Evolutionary conservation across 176 grass and related monocot species (phyloP), one percentile per base, ranked within the genome.

Genomic region (Otatea glauca): DNA sequence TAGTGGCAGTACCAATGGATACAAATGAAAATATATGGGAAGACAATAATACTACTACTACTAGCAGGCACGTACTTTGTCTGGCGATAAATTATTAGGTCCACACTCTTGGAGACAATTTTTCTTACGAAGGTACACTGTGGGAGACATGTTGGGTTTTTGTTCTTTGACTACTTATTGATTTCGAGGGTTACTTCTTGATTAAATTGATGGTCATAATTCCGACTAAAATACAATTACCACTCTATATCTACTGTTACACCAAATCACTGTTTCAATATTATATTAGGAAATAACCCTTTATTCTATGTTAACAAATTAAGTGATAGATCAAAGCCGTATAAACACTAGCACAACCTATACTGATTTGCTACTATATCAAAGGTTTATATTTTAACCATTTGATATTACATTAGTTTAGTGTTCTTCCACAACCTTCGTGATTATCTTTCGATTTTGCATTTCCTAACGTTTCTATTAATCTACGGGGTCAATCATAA

Each of bases 11-110:
- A 16, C 66, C 9, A 15, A 43, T 29, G 24, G 37, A 68, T n/a
- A 37, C 4, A 74, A 67, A 47, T 34, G 32, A 59, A 69, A 58
- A 50, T 59, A n/a, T 39, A 23, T 24, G 54, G 17, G 51, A 23
- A 65, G 47, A 70, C 29, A 61, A 68, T 74, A 27, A 47, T 9
- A 63, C 3, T 53, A 43, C 35, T 37, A 29, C 72, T 49, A 15
- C 53, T 10, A 71, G 83, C 65, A 82, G 78, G 78, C 72, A 39
- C 83, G 88, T 90, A 90, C 84, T 90, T 90, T 74, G 74, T 83
- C 88, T 83, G 88, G 29, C 21, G 11, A 25, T 39, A 62, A 79
- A 86, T 74, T 74, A 86, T 90, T 66, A 87, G 59, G 21, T 10
- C 14, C 74, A 51, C 67, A 60, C 74, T 74, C 74, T 74, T 61